phyloP scores from a whole-genome alignment of 2,329 filamentous ascomycete genomes.

The Pseudocercospora vitis region DNA sequence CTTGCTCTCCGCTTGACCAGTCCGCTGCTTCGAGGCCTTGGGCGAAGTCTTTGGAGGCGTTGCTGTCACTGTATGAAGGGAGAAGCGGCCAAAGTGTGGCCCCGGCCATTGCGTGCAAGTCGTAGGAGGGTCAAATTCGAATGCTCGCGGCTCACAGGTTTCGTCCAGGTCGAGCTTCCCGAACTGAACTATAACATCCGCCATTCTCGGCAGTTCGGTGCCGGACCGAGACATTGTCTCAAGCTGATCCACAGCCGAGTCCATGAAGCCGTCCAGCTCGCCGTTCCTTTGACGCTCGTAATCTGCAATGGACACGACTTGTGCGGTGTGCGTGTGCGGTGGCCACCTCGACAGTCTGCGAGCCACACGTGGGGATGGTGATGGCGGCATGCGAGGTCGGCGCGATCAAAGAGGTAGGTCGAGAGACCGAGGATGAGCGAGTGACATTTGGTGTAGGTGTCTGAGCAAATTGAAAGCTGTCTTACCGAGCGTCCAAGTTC shows the following conservation, averaged over 20 bases:
- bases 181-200: constrained; percentile 20
- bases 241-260: constrained; percentile 24
- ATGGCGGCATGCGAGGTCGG: constrained; percentile 8
- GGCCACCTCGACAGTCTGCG: neutral
- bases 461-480: constrained; percentile 4
- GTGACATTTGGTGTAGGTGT: constrained; percentile 5
- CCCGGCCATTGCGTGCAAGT: constrained; percentile 23
- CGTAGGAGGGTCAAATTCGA: constrained; percentile 24
- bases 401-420: neutral
- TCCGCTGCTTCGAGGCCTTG: constrained; percentile 12
- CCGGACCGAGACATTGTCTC: constrained; percentile 19
- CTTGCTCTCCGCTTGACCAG: constrained; percentile 5
- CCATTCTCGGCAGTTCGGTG: constrained; percentile 8
- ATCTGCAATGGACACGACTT: constrained; percentile 24
- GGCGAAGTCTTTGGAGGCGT: constrained; percentile 12
- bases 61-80: constrained; percentile 22
- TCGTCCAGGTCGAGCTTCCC: constrained; percentile 15
- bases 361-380: neutral
- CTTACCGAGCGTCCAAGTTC: constrained; percentile 1
- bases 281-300: constrained; percentile 17
- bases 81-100: constrained; percentile 18
- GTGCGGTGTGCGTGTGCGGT: neutral
- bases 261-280: constrained; percentile 17
- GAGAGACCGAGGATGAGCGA: neutral
- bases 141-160: constrained; percentile 3